Percentiles rank a stretch among this genome's conserved stretches.
These are phyloP conservation scores for Phaeosphaeria sp. DNA, from an alignment of 2,329 filamentous ascomycete genomes.

Conservation along the genomic window DNA sequence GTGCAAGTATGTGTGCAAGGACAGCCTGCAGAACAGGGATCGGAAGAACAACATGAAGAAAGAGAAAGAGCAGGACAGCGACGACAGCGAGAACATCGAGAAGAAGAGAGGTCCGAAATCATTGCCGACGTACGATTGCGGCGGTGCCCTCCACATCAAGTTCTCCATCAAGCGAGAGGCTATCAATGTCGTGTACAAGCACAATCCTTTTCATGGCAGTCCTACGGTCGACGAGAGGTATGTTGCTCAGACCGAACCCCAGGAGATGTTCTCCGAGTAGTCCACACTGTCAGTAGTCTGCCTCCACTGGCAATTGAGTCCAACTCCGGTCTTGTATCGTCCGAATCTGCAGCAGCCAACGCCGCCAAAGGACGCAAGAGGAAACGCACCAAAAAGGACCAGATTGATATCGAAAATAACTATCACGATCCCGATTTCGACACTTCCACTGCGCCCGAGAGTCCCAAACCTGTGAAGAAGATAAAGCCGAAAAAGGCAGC, in stretches of 20 bases:
- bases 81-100: conserved; percentile 9
- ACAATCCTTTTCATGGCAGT: conserved; percentile 43
- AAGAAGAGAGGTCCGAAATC: neutral
- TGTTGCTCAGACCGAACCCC: conserved; percentile 11
- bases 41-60: conserved; percentile 34
- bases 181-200: conserved; percentile 46
- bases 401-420: conserved; percentile 17
- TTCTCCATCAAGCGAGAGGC: conserved; percentile 45
- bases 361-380: conserved; percentile 21
- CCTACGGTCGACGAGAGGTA: conserved; percentile 23
- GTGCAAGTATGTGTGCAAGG: conserved; percentile 43
- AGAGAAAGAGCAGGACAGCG: conserved; percentile 18
- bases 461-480: conserved; percentile 24
- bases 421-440: conserved; percentile 20
- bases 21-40: conserved; percentile 41
- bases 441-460: conserved; percentile 31
- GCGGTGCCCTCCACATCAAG: conserved; percentile 43
- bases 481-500: conserved; percentile 26
- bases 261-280: neutral
- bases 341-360: conserved; percentile 2
- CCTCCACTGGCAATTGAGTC: conserved; percentile 10
- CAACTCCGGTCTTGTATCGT: conserved; percentile 1
- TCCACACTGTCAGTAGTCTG: conserved; percentile 9
- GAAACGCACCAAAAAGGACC: conserved; percentile 25
- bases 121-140: conserved; percentile 40